A percentile compares a stretch with the other conserved stretches of the same genome.
Evolutionary conservation across 2,329 filamentous ascomycete genomes (phyloP).

Genomic region (Pseudogymnoascus sp.): DNA sequence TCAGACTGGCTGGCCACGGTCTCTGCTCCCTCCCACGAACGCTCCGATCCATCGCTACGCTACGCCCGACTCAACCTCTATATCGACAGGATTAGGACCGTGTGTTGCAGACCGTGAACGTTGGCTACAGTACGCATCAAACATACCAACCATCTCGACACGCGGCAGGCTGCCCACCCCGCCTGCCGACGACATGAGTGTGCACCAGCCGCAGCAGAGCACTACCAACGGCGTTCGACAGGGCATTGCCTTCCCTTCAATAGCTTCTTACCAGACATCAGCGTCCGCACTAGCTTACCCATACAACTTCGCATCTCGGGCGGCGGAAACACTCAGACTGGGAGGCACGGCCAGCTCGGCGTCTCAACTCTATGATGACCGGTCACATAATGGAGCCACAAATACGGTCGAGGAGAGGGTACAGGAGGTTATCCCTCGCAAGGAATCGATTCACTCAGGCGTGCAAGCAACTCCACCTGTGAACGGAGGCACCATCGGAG

Average conservation of each 20-base stretch:
- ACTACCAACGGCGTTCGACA: slow-evolving; percentile 37
- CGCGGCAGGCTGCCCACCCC: slow-evolving; percentile 40
- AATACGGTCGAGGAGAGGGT: slow-evolving; percentile 15
- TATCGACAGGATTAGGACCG: not conserved
- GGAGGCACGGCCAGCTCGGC: slow-evolving; percentile 16
- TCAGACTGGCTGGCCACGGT: slow-evolving; percentile 11
- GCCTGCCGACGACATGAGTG: slow-evolving; percentile 43
- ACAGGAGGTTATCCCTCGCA: slow-evolving; percentile 19
- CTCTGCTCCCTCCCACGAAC: slow-evolving; percentile 1
- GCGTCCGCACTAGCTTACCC: slow-evolving; percentile 13
- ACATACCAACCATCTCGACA: slow-evolving; percentile 20
- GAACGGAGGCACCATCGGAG: slow-evolving; percentile 66
- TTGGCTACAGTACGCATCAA: slow-evolving; percentile 16
- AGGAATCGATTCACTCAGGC: slow-evolving; percentile 23
- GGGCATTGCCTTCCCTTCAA: slow-evolving; percentile 29
- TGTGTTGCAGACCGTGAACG: slow-evolving; percentile 3
- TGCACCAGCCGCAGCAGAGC: slow-evolving; percentile 39
- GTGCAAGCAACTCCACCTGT: slow-evolving; percentile 69
- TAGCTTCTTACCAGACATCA: slow-evolving; percentile 15
- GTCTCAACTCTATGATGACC: slow-evolving; percentile 11
- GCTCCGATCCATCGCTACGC: not conserved
- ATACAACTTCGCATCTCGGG: slow-evolving; percentile 14
- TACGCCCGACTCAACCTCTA: not conserved
- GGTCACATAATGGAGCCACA: not conserved
- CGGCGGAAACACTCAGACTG: slow-evolving; percentile 19